Conservation (phyloP, 2,329 filamentous ascomycete genomes). For the Chalaropsis thielavioides region DNA sequence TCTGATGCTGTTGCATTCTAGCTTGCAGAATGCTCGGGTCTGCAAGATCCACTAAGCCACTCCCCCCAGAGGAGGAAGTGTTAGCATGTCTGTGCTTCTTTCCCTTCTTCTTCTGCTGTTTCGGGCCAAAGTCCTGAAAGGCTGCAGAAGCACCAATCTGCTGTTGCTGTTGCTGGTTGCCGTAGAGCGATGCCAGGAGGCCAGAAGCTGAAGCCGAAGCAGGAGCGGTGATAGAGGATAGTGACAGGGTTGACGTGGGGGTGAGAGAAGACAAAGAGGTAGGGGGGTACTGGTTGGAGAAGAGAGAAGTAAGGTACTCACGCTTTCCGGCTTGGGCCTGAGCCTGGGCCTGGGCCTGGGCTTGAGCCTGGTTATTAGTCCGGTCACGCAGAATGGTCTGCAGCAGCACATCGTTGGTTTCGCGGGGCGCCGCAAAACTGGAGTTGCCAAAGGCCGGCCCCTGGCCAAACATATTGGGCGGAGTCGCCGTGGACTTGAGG, state of each 20-base stretch:
- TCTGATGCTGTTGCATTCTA: constrained; percentile 72
- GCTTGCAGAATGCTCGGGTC: constrained; percentile 99
- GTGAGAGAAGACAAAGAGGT: constrained; percentile 77
- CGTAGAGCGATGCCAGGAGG: constrained; percentile 85
- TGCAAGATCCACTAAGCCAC: constrained; percentile 99
- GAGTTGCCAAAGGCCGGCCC: constrained; percentile 66
- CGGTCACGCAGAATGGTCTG: constrained; percentile 65
- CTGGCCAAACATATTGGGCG: constrained; percentile 88
- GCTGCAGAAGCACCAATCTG: constrained; percentile 39
- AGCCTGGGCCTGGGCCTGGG: constrained; percentile 47
- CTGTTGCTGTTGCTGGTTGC: constrained; percentile 41
- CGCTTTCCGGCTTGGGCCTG: constrained; percentile 52
- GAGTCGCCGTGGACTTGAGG: constrained; percentile 86
- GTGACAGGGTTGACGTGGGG: constrained; percentile 80
- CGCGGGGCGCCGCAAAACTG: constrained; percentile 58
- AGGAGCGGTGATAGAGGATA: constrained; percentile 66
- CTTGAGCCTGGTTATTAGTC: constrained; percentile 40
- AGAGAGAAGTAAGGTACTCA: constrained; percentile 95
- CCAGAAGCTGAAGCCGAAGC: constrained; percentile 79
- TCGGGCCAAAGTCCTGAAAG: constrained; percentile 83
- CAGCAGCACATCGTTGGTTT: constrained; percentile 55
- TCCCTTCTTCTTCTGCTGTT: constrained; percentile 99
- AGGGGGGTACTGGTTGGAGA: constrained; percentile 72
- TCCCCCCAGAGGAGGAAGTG: constrained; percentile 99
- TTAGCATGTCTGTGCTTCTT: constrained; percentile 99